A percentile compares a stretch with the other conserved stretches of the same genome.
phyloP scores from a whole-genome alignment of 345 rosid genomes.

The Salix suchowensis region DNA sequence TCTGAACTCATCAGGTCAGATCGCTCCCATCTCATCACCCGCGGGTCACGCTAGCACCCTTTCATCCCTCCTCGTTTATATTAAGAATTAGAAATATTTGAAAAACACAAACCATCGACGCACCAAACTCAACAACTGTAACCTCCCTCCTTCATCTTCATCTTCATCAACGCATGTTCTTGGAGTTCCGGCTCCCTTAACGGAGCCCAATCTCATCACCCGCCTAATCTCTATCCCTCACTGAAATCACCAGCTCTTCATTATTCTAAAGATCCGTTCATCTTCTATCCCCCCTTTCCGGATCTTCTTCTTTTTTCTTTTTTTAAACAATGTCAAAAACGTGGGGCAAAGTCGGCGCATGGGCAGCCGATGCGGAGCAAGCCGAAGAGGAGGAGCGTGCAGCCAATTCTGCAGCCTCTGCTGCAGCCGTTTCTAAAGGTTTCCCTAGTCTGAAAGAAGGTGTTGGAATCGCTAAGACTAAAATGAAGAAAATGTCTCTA shows the following conservation, averaged over 20 bases:
- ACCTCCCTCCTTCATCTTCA: neutral
- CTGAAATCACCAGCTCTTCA: neutral
- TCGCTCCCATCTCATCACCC: neutral
- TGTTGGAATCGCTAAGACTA: conserved; percentile 48
- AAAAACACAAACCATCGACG: neutral
- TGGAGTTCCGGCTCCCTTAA: conserved; percentile 64
- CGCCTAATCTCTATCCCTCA: neutral
- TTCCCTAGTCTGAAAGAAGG: conserved; percentile 84
- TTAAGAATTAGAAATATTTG: neutral
- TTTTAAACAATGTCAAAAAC: conserved; percentile 46
- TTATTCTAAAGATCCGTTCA: conserved; percentile 6
- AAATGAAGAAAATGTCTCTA: conserved; percentile 80
- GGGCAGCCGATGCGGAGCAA: conserved; percentile 96
- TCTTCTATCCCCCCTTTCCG: neutral
- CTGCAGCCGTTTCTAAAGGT: conserved; percentile 43
- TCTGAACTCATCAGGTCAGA: neutral
- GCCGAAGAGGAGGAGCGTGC: conserved; percentile 62
- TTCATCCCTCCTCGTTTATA: neutral
- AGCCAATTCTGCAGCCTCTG: conserved; percentile 32
- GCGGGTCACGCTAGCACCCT: neutral
- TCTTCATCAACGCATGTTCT: conserved; percentile 21
- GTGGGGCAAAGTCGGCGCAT: conserved; percentile 77
- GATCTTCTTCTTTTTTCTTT: conserved; percentile 10
- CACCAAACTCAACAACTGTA: neutral
- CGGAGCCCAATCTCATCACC: conserved; percentile 39